Evolutionary conservation across 2,329 filamentous ascomycete species (phyloP).

Genomic region (Botrytis fabae): DNA sequence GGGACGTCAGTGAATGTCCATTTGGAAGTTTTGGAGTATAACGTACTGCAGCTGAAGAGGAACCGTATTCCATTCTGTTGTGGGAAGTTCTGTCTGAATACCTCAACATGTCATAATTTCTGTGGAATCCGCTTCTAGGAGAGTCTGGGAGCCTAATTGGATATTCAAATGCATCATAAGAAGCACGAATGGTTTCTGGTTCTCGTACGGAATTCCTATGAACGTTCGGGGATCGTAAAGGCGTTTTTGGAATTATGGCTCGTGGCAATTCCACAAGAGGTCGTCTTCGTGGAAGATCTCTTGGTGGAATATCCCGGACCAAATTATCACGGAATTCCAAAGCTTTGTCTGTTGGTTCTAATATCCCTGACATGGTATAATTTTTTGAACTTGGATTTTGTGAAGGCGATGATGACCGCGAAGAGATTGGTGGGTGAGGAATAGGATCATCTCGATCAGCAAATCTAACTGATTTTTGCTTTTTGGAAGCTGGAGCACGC

Average conservation of each 20-base stretch:
- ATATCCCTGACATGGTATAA: not conserved
- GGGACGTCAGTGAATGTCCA: not conserved
- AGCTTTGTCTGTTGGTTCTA: not conserved
- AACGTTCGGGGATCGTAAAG: not conserved
- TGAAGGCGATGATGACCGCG: not conserved
- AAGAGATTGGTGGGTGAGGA: not conserved
- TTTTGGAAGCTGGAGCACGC: not conserved
- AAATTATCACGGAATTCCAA: not conserved
- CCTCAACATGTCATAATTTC: not conserved
- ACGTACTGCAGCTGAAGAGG: slow-evolving; percentile 5
- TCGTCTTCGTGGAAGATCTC: not conserved
- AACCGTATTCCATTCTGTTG: not conserved
- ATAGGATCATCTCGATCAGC: not conserved
- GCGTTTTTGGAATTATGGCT: not conserved
- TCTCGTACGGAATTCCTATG: too few relatives aligned
- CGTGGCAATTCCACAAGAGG: not conserved
- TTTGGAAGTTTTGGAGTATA: not conserved
- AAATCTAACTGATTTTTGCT: not conserved
- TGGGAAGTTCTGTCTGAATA: not conserved
- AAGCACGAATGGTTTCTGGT: not conserved
- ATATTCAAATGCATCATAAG: not conserved
- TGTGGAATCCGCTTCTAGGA: not conserved
- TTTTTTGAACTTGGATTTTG: not conserved
- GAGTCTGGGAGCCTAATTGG: not conserved
- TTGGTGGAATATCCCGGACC: not conserved